A percentile compares a stretch with the other conserved stretches of the same genome.
Evolutionary conservation across 768 basidiomycete species (phyloP).

Genomic region (Mycena galericulata): DNA sequence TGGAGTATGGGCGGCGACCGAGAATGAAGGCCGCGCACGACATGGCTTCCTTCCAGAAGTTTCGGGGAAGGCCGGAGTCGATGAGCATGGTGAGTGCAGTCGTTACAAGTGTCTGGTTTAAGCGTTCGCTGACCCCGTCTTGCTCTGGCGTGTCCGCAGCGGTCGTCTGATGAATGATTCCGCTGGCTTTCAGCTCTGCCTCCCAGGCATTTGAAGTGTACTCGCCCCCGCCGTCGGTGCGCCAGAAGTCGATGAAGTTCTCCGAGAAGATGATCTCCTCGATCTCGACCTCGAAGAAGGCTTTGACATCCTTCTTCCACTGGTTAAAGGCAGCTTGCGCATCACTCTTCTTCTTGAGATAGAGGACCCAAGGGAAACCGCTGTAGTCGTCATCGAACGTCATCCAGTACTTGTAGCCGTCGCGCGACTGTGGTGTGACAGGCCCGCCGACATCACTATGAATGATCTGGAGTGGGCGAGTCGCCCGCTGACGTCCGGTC

Average conservation of each 20-base stretch:
- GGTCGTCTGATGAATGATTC: constrained; percentile 36
- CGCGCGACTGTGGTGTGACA: constrained; percentile 11
- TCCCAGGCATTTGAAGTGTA: constrained; percentile 22
- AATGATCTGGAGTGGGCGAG: constrained; percentile 21
- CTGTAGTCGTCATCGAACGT: constrained; percentile 29
- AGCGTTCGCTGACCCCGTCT: constrained; percentile 39
- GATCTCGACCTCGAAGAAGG: background rate
- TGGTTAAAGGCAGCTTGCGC: background rate
- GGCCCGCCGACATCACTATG: constrained; percentile 35
- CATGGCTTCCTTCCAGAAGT: background rate
- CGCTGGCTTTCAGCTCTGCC: constrained; percentile 15
- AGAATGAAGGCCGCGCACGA: background rate
- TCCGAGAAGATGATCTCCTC: background rate
- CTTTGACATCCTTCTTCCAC: background rate
- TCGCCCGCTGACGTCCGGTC: background rate
- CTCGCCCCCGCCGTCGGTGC: background rate
- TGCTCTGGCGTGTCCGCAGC: constrained; percentile 40
- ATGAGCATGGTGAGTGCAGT: background rate
- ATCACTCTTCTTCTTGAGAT: too few relatives aligned
- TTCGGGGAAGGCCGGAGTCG: background rate
- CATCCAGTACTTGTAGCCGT: constrained; percentile 32
- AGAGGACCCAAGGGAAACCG: too few relatives aligned
- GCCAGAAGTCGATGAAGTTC: background rate
- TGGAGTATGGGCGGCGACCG: background rate
- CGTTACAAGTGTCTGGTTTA: constrained; percentile 22